Conservation (phyloP, 1,139 yeast genomes). For the Pichia norvegensis region DNA sequence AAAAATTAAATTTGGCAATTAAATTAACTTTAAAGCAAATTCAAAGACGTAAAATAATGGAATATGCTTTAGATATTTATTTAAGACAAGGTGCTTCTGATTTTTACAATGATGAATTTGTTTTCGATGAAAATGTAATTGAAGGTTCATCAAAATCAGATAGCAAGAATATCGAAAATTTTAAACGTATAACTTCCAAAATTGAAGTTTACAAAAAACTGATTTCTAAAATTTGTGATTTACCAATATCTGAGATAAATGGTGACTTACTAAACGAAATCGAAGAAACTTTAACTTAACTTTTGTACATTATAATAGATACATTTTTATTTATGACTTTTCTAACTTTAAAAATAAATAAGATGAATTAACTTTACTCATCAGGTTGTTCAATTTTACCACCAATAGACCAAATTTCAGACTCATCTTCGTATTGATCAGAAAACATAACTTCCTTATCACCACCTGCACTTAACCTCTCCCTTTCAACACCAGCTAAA, state of each 20-base stretch:
- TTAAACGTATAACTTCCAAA: slow-evolving; percentile 29
- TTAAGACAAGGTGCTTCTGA: slow-evolving; percentile 4
- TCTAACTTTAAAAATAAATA: no score
- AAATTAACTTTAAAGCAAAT: slow-evolving; percentile 50
- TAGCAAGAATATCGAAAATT: slow-evolving; percentile 4
- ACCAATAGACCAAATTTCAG: slow-evolving; percentile 84
- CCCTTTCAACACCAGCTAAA: slow-evolving; percentile 78
- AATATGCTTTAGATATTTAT: slow-evolving; percentile 5
- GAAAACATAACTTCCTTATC: slow-evolving; percentile 80
- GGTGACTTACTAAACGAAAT: slow-evolving; percentile 53
- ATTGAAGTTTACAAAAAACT: slow-evolving; percentile 76
- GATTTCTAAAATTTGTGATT: slow-evolving; percentile 76
- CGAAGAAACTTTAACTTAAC: slow-evolving; percentile 26
- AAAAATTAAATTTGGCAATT: slow-evolving; percentile 28
- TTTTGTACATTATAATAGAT: background rate
- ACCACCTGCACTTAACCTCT: slow-evolving; percentile 83
- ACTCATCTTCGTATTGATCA: slow-evolving; percentile 79
- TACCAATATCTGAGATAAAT: slow-evolving; percentile 73
- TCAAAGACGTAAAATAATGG: slow-evolving; percentile 39
- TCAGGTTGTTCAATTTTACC: slow-evolving; percentile 40
- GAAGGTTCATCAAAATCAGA: background rate
- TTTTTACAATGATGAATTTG: slow-evolving; percentile 7
- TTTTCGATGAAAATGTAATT: slow-evolving; percentile 10
- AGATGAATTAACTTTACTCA: slow-evolving; percentile 12
- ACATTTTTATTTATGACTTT: background rate